Evolutionary conservation across 2,329 filamentous ascomycete species (phyloP).

Genomic region (Leptographium radiaticola): DNA sequence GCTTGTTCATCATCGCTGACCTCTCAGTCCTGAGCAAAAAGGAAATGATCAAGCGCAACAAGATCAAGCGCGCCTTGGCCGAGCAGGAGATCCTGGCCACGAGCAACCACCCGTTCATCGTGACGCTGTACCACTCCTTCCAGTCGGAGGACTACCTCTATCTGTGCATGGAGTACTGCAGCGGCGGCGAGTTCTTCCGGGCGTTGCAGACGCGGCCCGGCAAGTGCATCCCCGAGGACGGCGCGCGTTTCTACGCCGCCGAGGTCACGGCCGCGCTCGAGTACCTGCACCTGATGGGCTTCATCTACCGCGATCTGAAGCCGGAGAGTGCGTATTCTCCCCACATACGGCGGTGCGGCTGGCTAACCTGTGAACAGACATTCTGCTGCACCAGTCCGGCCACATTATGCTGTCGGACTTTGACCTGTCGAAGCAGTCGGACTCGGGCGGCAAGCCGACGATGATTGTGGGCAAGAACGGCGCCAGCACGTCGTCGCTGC

Average conservation of each 20-base stretch:
- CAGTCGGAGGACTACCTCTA: slow-evolving; percentile 98
- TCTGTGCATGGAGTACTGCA: slow-evolving; percentile 99
- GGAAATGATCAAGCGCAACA: slow-evolving; percentile 99
- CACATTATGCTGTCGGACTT: slow-evolving; percentile 99
- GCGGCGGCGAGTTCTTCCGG: slow-evolving; percentile 94
- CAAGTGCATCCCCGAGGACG: slow-evolving; percentile 94
- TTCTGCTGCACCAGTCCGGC: slow-evolving; percentile 94
- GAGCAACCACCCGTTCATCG: slow-evolving; percentile 98
- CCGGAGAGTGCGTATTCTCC: slow-evolving; percentile 66
- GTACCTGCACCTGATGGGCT: slow-evolving; percentile 96
- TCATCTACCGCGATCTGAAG: slow-evolving; percentile 96
- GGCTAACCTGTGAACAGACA: slow-evolving; percentile 44
- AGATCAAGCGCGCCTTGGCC: slow-evolving; percentile 95
- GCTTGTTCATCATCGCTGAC: not conserved
- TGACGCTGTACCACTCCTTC: slow-evolving; percentile 97
- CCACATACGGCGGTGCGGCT: not conserved
- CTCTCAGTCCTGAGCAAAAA: slow-evolving; percentile 86
- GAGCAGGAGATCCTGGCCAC: slow-evolving; percentile 97
- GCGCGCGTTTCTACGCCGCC: slow-evolving; percentile 91
- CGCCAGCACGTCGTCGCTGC: slow-evolving; percentile 71
- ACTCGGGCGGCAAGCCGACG: slow-evolving; percentile 85
- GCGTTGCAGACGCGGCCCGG: slow-evolving; percentile 91
- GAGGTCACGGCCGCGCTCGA: slow-evolving; percentile 94
- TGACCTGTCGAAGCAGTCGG: slow-evolving; percentile 95
- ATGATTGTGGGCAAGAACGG: slow-evolving; percentile 94